Percentiles rank a stretch among this genome's conserved stretches.
phyloP scores from a whole-genome alignment of 805 yeast genomes.

The Tetrapisispora pingtungensis region DNA sequence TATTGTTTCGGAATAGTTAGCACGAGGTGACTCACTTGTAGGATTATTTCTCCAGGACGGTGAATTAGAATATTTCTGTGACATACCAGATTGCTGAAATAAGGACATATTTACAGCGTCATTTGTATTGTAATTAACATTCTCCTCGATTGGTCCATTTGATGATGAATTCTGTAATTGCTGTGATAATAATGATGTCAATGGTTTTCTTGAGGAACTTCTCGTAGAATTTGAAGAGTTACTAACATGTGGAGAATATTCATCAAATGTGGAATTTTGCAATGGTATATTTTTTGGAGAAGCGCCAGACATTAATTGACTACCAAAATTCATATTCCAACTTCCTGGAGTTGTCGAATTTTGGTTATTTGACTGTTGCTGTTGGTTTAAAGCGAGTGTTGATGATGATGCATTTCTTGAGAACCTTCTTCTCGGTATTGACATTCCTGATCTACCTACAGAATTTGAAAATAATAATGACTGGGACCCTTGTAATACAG shows the following conservation, averaged over 20 bases:
- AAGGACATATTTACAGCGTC: neutral
- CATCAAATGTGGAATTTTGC: constrained; percentile 16
- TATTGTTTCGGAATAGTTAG: constrained; percentile 18
- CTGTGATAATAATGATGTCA: constrained; percentile 28
- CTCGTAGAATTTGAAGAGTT: constrained; percentile 8
- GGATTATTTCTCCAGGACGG: constrained; percentile 1
- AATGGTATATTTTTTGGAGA: constrained; percentile 4
- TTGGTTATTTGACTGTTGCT: constrained; percentile 11
- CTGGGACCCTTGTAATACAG: constrained; percentile 11
- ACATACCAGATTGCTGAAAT: neutral
- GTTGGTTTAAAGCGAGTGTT: constrained; percentile 22
- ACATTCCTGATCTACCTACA: constrained; percentile 18
- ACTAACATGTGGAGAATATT: constrained; percentile 11
- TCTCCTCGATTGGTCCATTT: neutral
- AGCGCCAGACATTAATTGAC: neutral
- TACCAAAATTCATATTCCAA: neutral
- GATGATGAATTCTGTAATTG: constrained; percentile 24
- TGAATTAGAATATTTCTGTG: neutral
- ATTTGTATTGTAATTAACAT: neutral
- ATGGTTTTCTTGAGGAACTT: constrained; percentile 16
- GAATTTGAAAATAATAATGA: constrained; percentile 12
- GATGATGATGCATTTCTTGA: constrained; percentile 27
- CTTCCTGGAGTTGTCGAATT: constrained; percentile 3
- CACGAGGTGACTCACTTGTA: constrained; percentile 19
- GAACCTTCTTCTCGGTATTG: constrained; percentile 23